phyloP scores from a whole-genome alignment of 768 basidiomycete species.

The Pleurotus tuber-regium region DNA sequence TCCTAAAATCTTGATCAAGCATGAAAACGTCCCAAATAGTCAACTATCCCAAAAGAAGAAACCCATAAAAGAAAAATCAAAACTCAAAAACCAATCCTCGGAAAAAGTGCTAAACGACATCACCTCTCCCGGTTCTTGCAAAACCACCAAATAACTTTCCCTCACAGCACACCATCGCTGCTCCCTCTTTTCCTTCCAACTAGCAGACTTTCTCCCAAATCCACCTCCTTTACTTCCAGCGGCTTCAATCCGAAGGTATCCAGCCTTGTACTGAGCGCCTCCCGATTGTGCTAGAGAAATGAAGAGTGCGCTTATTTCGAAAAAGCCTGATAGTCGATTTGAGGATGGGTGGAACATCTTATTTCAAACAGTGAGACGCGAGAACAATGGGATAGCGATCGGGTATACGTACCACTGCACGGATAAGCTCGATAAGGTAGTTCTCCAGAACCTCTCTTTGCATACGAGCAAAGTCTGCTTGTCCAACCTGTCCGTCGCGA shows the following conservation, averaged over 20 bases:
- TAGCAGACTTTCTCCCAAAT: conserved; percentile 64
- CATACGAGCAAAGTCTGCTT: conserved; percentile 74
- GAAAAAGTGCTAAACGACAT: no score
- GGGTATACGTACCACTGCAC: conserved; percentile 71
- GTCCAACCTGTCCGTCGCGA: conserved; percentile 48
- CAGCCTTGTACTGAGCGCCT: conserved; percentile 89
- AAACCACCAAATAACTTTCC: conserved; percentile 86
- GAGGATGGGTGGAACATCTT: conserved; percentile 96
- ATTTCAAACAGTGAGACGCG: no score
- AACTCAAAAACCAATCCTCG: no score
- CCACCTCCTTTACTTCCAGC: conserved; percentile 48
- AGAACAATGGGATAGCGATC: neutral
- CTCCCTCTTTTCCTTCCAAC: conserved; percentile 58
- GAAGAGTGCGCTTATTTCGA: conserved; percentile 89
- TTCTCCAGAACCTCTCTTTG: conserved; percentile 84
- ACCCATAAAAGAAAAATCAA: neutral
- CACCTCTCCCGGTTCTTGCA: conserved; percentile 87
- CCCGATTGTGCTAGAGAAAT: conserved; percentile 77
- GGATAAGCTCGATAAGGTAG: conserved; percentile 85
- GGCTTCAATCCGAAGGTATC: conserved; percentile 65
- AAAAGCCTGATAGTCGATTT: conserved; percentile 85
- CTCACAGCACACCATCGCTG: conserved; percentile 89
- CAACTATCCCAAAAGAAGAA: conserved; percentile 40
- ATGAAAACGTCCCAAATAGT: conserved; percentile 93
- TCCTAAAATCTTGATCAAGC: conserved; percentile 83